Evolutionary conservation across 345 rosid genomes (phyloP).

Genomic region (Ceriops zippeliana): DNA sequence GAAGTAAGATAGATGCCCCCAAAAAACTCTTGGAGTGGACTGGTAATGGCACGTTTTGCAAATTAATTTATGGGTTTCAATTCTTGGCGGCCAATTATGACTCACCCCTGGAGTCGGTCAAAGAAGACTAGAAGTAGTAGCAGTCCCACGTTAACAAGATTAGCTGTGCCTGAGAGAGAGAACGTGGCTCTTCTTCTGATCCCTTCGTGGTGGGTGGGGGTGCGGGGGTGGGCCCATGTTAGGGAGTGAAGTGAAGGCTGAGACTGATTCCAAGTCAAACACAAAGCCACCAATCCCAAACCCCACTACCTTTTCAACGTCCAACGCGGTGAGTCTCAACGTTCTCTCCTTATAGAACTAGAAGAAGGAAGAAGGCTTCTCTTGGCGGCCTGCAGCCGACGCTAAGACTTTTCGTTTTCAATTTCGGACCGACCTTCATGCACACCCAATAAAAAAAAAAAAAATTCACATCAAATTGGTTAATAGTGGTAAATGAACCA

Average conservation of each 20-base stretch:
- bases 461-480: background rate
- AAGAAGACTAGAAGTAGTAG: slow-evolving; percentile 1
- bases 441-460: background rate
- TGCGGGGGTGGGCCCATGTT: background rate
- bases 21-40: background rate
- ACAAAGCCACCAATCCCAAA: background rate
- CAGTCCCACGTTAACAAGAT: background rate
- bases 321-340: slow-evolving; percentile 9
- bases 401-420: slow-evolving; percentile 10
- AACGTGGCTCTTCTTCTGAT: too few species aligned
- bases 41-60: slow-evolving; percentile 22
- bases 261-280: slow-evolving; percentile 27
- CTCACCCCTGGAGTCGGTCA: slow-evolving; percentile 38
- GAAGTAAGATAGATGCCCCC: background rate
- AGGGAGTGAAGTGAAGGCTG: slow-evolving; percentile 14
- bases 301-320: background rate
- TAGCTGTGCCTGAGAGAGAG: background rate
- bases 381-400: slow-evolving; percentile 19
- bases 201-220: background rate
- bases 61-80: background rate
- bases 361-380: background rate
- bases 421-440: slow-evolving; percentile 9
- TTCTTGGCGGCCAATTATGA: slow-evolving; percentile 38
- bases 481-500: background rate
- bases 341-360: too few species aligned